phyloP scores from a whole-genome alignment of 768 basidiomycete species.

The Tricholomella constricta region DNA sequence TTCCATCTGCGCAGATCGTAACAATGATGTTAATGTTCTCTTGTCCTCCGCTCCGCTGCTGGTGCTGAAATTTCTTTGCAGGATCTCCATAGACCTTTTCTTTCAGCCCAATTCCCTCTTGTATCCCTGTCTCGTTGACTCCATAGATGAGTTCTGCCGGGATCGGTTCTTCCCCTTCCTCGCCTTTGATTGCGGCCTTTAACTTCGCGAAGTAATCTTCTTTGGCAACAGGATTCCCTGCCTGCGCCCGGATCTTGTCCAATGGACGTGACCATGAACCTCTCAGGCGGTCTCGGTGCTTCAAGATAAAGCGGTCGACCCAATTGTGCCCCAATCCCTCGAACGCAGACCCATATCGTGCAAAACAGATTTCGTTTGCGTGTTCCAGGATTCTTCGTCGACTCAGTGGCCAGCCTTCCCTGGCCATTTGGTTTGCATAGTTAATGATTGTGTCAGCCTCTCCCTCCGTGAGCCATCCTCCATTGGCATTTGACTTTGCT shows the following conservation, averaged over 20 bases:
- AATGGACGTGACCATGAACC: constrained; percentile 35
- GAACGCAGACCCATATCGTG: constrained; percentile 10
- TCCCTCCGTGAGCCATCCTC: constrained; percentile 25
- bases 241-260: constrained; percentile 27
- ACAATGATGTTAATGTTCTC: constrained; percentile 40
- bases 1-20: constrained; percentile 43
- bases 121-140: constrained; percentile 41
- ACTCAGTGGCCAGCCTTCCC: constrained; percentile 27
- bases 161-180: constrained; percentile 3
- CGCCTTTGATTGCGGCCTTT: constrained; percentile 15
- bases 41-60: constrained; percentile 25
- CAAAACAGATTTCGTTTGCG: constrained; percentile 28
- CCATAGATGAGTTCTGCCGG: constrained; percentile 29
- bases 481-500: constrained; percentile 20
- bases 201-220: constrained; percentile 27
- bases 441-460: constrained; percentile 33
- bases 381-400: constrained; percentile 16
- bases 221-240: constrained; percentile 29
- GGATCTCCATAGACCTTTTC: neutral
- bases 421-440: constrained; percentile 27
- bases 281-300: constrained; percentile 28
- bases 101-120: constrained; percentile 7
- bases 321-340: constrained; percentile 27
- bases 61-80: constrained; percentile 5
- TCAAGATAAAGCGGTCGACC: constrained; percentile 27